Base-by-base conservation (phyloP, 768 basidiomycete species). In the Boletus subparvulus region DNA sequence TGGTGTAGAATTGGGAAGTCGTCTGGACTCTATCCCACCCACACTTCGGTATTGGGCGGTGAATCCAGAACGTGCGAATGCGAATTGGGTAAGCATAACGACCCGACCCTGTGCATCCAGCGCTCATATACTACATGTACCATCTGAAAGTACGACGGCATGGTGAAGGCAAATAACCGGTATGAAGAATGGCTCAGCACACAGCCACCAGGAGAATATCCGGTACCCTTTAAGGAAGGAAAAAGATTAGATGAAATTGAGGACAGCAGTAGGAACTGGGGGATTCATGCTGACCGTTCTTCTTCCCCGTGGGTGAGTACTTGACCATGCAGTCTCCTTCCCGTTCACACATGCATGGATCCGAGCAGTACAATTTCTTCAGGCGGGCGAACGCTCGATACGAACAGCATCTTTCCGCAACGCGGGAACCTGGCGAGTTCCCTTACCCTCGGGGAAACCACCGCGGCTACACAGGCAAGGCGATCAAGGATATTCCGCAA, bases 101-200 rank as follows among this genome's bases (percentile, higher is more conserved):
- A n/a, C 4, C 10, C 7, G 12, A 19, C 24, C 4, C 1, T 26
- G 33, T 36, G 32, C n/a, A 24, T 43, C 4, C 21, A 2, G 1
- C 6, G 4, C 37, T 63, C 10, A 66, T 11, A 11, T 35, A 11
- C 9, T 24, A 19, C 10, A 66, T 11, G 13, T 35, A 11, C 9
- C 28, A 19, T 48, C 17, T 9, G 2, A 39, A 44, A 67, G 67
- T 36, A 68, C 43, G 5, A 28, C 0, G 37, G 36, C 0, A 46
- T 59, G 21, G 46, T 64, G 0, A 21, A 39, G 32, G 59, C 57
- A 1, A 56, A 69, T 12, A 6, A 53, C 1, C 19, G 41, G 10
- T 69, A 65, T 41, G 58, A 67, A 55, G 50, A 62, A 37, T 54
- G 61, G 39, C 56, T 69, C 6, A 19, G 1, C 9, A 61, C 59